phyloP scores from a whole-genome alignment of 176 grass and related monocot species.

The Eragrostis nindensis region DNA sequence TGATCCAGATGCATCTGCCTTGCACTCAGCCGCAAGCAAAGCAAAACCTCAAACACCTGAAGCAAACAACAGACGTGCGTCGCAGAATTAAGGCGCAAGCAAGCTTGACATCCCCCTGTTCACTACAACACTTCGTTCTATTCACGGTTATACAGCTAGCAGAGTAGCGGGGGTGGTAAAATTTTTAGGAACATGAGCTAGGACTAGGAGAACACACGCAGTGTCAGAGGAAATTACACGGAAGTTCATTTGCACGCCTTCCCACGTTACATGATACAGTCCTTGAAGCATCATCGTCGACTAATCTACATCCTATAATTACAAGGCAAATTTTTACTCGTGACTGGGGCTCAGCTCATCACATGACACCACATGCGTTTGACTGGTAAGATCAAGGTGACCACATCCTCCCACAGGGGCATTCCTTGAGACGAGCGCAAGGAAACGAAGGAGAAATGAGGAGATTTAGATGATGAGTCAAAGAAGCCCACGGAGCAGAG shows the following conservation, averaged over 20 bases:
- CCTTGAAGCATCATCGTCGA: conserved; percentile 1
- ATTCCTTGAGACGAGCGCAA: conserved; percentile 19
- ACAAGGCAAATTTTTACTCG: conserved; percentile 27
- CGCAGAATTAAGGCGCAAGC: conserved; percentile 10
- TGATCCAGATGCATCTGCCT: conserved; percentile 14
- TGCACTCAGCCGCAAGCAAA: background rate
- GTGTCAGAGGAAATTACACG: background rate
- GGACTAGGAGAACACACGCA: background rate
- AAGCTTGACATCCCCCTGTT: background rate
- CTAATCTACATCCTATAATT: conserved; percentile 33
- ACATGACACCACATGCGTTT: conserved; percentile 41
- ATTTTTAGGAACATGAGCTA: background rate
- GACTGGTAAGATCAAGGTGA: background rate
- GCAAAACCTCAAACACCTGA: background rate
- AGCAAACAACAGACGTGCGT: background rate
- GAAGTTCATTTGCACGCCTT: background rate
- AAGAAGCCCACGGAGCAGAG: conserved; percentile 22
- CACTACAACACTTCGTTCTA: background rate
- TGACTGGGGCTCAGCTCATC: conserved; percentile 36
- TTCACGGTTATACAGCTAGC: background rate
- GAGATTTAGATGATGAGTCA: conserved; percentile 29
- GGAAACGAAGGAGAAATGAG: background rate
- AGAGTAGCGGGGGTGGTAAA: too few species aligned
- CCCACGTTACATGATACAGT: background rate
- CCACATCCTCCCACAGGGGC: background rate